Evolutionary conservation across 805 yeast genomes (phyloP), one percentile per base, ranked within the genome.

Genomic region (Hermanozyma aechmeae): DNA sequence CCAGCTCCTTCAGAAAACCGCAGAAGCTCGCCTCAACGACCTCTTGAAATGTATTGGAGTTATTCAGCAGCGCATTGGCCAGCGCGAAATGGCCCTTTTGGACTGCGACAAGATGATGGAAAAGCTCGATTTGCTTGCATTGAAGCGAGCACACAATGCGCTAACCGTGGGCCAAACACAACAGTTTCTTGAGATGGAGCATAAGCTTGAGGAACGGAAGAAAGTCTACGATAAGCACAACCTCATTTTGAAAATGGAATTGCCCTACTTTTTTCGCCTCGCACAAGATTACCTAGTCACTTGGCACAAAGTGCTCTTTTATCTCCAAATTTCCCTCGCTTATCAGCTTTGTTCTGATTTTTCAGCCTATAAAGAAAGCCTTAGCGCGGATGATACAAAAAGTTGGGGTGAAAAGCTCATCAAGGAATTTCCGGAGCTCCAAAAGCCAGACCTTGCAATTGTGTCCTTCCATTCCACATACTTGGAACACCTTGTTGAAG

Each of bases 241-340:
- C 41, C 35, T 42, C 4, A 28, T 38, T 3, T 50, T 74, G 35
- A 68, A 69, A 32, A 33, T 32, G 17, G 79, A 73, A 24, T 40
- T 75, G 1, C 77, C 79, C 0, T 27, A 35, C 3, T 65, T 71
- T 27, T 53, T 65, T 31, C 32, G 47, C 5, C 43, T 64, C 8
- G 46, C 63, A 0, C 33, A 48, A 3, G 16, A 30, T 6, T 42
- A 64, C 15, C 41, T 61, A 23, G 42, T 46, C 15, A 59, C 58
- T 4, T 27, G 66, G 4, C 49, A 58, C 16, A 31, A 39, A 3
- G 41, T 53, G 32, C 32, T 57, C 10, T 71, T 56, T 35, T 73
- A 46, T 34, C 44, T 59, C 4, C 62, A 61, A 20, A 45, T 65
- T 18, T 41, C 56, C 5, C 44, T 55, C 16, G 24, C 45, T 18